Evolutionary conservation across 2,329 filamentous ascomycete genomes (phyloP), one percentile per base, ranked within the genome.

Genomic region (Ascochyta fabae): DNA sequence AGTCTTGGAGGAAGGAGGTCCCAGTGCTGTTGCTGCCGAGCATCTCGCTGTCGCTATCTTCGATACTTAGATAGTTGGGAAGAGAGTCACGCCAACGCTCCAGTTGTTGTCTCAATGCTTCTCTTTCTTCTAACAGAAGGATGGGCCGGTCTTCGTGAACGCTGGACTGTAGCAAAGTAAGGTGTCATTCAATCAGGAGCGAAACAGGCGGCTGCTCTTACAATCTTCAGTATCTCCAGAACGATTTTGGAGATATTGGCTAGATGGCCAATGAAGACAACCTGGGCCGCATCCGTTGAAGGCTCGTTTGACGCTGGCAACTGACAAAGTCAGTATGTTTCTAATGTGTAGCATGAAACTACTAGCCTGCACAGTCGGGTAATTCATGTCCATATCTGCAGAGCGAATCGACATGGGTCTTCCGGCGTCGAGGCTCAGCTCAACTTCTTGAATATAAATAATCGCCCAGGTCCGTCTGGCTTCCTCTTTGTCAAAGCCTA

Each of bases 391-490:
- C 31, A 47, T 47, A 12, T 47, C 44, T 36, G 44, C 31, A 24
- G 44, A 47, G 19, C 44, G 44, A 24, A 47, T 24, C 24, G 44
- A 47, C 19, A 38, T 47, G 10, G 44, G 44, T 26, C 44, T 31
- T 22, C 44, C 44, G 5, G 44, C 19, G 19, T 47, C 44, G 13
- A 47, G 31, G 24, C 44, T 36, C 44, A 47, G 13, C 44, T 47
- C 44, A 2, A 47, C 23, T 13, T 47, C 44, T 16, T 47, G 44
- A 10, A 47, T 47, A 12, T 47, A 47, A 6, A 47, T 47, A 9
- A 47, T 47, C n/a, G 44, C 33, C 44, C 44, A 47, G 19, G 44
- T 47, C 29, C 44, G 44, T 22, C 44, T 47, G n/a, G 44, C 44
- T 23, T 47, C 44, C 24, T 47, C 26, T 24, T 12, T 19, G 26